Percentiles rank a stretch among this genome's conserved stretches.
Evolutionary conservation across 2,329 filamentous ascomycete species (phyloP).

Genomic region (Thelonectria olida): DNA sequence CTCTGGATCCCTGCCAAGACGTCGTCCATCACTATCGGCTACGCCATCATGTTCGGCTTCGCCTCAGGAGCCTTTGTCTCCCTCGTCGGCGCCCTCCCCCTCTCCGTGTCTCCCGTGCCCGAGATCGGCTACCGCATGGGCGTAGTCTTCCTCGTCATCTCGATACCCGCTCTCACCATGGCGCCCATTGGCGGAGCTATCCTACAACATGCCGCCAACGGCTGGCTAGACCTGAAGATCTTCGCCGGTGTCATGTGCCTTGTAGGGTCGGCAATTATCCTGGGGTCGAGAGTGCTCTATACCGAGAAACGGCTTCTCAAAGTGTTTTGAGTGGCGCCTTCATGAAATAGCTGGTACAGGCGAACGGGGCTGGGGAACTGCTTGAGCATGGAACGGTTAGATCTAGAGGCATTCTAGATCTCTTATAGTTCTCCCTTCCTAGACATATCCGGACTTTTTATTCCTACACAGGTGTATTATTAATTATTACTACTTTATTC

Average conservation of each 20-base stretch:
- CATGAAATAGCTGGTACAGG: background rate
- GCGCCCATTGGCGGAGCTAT: conserved; percentile 63
- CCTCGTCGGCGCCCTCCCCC: conserved; percentile 51
- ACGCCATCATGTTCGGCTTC: conserved; percentile 55
- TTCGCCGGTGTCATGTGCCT: conserved; percentile 40
- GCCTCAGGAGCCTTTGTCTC: conserved; percentile 60
- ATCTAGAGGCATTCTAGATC: background rate
- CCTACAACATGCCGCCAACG: conserved; percentile 27
- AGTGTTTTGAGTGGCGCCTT: background rate
- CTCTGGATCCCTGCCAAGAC: conserved; percentile 53
- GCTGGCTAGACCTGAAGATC: conserved; percentile 48
- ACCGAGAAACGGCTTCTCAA: background rate
- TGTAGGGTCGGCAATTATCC: conserved; percentile 20
- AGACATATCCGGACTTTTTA: no score
- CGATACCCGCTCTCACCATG: conserved; percentile 64
- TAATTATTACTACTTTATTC: no score
- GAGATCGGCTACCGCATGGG: conserved; percentile 46
- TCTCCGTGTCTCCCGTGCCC: conserved; percentile 23
- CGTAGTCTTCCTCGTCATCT: conserved; percentile 58
- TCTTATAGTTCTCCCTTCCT: no score
- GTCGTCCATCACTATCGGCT: conserved; percentile 9
- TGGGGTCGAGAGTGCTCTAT: conserved; percentile 1
- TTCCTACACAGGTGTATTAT: no score
- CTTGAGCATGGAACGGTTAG: background rate
- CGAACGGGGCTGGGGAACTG: background rate